phyloP scores from a whole-genome alignment of 352 stramenopile genomes.

The Pythium chondricola region DNA sequence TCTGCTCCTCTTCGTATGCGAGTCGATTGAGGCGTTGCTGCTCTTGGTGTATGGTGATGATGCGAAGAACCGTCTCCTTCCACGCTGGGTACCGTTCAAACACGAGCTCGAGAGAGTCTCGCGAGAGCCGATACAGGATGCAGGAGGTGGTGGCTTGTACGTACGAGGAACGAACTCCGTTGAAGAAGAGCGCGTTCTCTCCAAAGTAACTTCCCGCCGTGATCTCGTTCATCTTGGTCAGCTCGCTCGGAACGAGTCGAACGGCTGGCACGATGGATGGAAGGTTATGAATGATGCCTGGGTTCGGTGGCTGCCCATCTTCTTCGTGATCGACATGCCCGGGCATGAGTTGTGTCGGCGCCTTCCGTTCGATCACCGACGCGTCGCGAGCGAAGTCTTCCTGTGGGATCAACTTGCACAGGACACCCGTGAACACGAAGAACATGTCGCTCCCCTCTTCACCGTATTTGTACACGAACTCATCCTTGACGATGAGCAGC shows the following conservation, averaged over 20 bases:
- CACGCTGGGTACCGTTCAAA: conserved; percentile 66
- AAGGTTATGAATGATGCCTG: not conserved
- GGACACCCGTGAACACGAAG: conserved; percentile 60
- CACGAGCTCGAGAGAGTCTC: conserved; percentile 55
- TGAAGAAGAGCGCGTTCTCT: conserved; percentile 61
- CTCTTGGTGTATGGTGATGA: conserved; percentile 52
- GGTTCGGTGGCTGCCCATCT: not conserved
- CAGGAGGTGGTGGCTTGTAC: conserved; percentile 56
- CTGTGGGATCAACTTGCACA: conserved; percentile 38
- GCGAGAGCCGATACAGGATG: conserved; percentile 65
- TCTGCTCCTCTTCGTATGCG: conserved; percentile 32
- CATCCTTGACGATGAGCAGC: conserved; percentile 45
- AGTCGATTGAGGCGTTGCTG: conserved; percentile 42
- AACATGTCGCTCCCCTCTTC: conserved; percentile 71
- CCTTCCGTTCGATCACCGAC: conserved; percentile 22
- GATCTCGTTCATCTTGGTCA: conserved; percentile 54
- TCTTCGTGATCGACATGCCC: not conserved
- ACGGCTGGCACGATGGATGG: not conserved
- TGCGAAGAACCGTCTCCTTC: conserved; percentile 64
- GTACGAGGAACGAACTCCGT: conserved; percentile 47
- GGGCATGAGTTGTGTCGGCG: not conserved
- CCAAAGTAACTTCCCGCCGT: conserved; percentile 52
- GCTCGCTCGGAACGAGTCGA: not conserved
- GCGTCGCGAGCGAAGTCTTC: conserved; percentile 28
- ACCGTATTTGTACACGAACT: conserved; percentile 58